Evolutionary conservation across 805 yeast species (phyloP), one percentile per base, ranked within the genome.

Genomic region (Diddensiella caesifluorescens): DNA sequence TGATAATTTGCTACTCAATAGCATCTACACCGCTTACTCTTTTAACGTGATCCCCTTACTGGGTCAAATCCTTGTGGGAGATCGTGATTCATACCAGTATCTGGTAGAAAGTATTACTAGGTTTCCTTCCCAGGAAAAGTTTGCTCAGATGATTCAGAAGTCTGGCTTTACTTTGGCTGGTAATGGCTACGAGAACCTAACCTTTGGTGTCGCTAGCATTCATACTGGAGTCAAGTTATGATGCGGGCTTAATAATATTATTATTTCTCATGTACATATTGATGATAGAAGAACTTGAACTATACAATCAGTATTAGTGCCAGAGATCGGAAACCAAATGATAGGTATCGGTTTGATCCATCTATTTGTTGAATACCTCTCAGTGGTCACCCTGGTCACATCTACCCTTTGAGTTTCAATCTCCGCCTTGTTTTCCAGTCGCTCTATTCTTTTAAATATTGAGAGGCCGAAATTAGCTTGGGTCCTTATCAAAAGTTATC

Each of bases 21-120:
- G 77, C 47, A 64, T 79, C 21, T 92, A 92, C 70, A 87, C 83
- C 59, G 80, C 86, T 30, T 92, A 95, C 74, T 85, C 96, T 12
- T 84, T 84, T 62, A 83, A 85, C 44, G 67, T 83, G 37, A 72
- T 92, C 51, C 98, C 98, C 18, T 73, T 90, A 53, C 82, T 94
- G 83, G 98, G 98, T 36, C 96, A 94, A 59, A 75, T 92, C 50
- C 76, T 92, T 49, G 97, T 97, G 29, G 84, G 90, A 56, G 98
- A 92, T 62, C 79, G 94, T 61, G 96, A 89, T 54, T 87, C 96
- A 21, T 92, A 92, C 64, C 97, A 92, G 63, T 92, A 92, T 61
- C 71, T 92, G 60, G 97, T 92, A 7, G 98, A 92, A 66, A 83
- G 95, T 51, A 92, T 92, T 52, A 80, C 82, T 60, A 78, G 78